A percentile compares a stretch with the other conserved stretches of the same genome.
phyloP scores from a whole-genome alignment of 1,139 yeast species.

The Protomyces arabidopsidicola region DNA sequence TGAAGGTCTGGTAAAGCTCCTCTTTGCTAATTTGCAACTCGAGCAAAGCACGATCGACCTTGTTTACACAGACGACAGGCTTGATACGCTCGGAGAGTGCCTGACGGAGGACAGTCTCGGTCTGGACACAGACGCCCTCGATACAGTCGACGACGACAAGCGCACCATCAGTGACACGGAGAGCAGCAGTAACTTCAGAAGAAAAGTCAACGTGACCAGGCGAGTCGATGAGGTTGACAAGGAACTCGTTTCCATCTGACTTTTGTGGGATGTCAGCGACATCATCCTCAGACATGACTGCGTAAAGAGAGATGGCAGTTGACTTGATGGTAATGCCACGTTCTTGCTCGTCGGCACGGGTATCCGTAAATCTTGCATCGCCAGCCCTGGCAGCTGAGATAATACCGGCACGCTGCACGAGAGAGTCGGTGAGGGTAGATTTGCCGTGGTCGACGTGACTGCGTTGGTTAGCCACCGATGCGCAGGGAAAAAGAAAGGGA shows the following conservation, averaged over 20 bases:
- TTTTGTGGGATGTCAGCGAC: slow-evolving; percentile 93
- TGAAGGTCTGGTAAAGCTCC: slow-evolving; percentile 95
- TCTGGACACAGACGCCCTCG: slow-evolving; percentile 99
- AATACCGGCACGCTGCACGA: slow-evolving; percentile 98
- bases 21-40: slow-evolving; percentile 99
- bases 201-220: slow-evolving; percentile 99
- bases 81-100: slow-evolving; percentile 98
- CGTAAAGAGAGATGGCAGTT: slow-evolving; percentile 93
- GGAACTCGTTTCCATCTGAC: slow-evolving; percentile 89
- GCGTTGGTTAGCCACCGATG: background rate
- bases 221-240: slow-evolving; percentile 96
- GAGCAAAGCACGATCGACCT: slow-evolving; percentile 98
- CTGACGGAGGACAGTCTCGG: slow-evolving; percentile 99
- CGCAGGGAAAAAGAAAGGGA: slow-evolving; percentile 27
- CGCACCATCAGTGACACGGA: slow-evolving; percentile 99
- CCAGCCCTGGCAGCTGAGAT: slow-evolving; percentile 99
- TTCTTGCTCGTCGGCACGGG: slow-evolving; percentile 99
- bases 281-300: slow-evolving; percentile 86
- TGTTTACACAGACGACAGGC: slow-evolving; percentile 98
- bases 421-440: slow-evolving; percentile 97
- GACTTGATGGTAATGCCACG: slow-evolving; percentile 99
- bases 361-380: slow-evolving; percentile 99
- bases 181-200: slow-evolving; percentile 99
- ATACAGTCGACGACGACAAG: slow-evolving; percentile 98
- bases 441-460: slow-evolving; percentile 99